Evolutionary conservation across 2,329 filamentous ascomycete genomes (phyloP).

Genomic region (Coniochaeta sp.): DNA sequence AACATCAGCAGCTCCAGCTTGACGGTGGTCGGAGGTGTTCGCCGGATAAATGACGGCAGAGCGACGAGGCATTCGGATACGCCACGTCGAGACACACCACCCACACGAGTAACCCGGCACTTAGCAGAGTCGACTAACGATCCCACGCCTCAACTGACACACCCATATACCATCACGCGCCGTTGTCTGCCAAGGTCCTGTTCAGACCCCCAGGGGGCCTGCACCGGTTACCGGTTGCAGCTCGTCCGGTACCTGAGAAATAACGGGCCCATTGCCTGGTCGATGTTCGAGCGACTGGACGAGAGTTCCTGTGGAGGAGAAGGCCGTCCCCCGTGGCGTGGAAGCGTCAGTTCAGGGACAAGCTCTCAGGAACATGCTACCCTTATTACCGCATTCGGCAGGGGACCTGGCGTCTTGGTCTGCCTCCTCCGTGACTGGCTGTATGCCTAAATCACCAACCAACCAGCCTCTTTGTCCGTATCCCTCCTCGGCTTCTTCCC

Average conservation of each 20-base stretch:
- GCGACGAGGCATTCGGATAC: not conserved
- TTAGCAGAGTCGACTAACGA: not conserved
- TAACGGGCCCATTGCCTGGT: not conserved
- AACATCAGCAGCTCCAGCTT: not conserved
- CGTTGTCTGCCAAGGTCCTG: not conserved
- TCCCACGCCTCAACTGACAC: not conserved
- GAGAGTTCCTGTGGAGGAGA: not conserved
- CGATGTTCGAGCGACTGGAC: not conserved
- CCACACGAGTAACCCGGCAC: not conserved
- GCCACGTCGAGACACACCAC: not conserved
- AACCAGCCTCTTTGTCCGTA: not conserved
- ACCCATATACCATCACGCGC: not conserved
- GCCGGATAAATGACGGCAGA: slow-evolving; percentile 11
- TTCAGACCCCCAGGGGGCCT: not conserved
- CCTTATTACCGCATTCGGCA: slow-evolving; percentile 10
- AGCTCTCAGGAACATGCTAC: slow-evolving; percentile 11
- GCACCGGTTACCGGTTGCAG: not conserved
- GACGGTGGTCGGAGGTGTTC: slow-evolving; percentile 1
- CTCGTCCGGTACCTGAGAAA: not conserved
- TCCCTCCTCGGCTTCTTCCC: not conserved
- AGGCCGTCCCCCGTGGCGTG: slow-evolving; percentile 10
- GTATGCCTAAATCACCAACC: not conserved
- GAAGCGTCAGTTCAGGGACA: slow-evolving; percentile 10
- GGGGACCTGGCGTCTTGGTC: slow-evolving; percentile 6
- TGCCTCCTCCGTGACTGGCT: slow-evolving; percentile 7